Evolutionary conservation across 2,329 filamentous ascomycete genomes (phyloP).

Genomic region (Fonsecaea multimorphosa): DNA sequence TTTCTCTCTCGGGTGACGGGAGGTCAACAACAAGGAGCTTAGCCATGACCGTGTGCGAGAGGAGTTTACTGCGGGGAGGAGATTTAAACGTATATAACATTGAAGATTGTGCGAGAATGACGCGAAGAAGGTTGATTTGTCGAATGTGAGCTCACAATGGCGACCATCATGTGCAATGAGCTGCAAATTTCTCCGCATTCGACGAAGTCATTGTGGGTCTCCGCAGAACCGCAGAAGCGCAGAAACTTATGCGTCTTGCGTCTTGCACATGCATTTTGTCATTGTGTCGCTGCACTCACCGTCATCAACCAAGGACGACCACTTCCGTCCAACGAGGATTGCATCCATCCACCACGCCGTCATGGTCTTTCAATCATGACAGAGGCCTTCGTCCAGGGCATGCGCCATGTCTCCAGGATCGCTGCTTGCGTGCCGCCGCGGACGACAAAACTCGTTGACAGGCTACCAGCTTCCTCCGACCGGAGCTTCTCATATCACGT

Average conservation of each 20-base stretch:
- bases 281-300: slow-evolving; percentile 13
- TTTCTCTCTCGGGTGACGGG: background rate
- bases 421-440: slow-evolving; percentile 19
- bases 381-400: slow-evolving; percentile 33
- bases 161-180: too few species aligned
- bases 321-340: background rate
- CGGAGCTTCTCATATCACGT: slow-evolving; percentile 38
- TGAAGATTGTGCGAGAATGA: background rate
- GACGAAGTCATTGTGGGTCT: slow-evolving; percentile 19
- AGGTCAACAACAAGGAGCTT: background rate
- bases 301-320: background rate
- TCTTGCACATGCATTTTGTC: slow-evolving; percentile 30
- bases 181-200: slow-evolving; percentile 25
- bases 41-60: background rate
- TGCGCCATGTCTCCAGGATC: slow-evolving; percentile 32
- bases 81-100: too few species aligned
- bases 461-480: slow-evolving; percentile 20
- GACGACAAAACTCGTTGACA: slow-evolving; percentile 27
- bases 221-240: too few species aligned
- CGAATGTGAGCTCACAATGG: background rate
- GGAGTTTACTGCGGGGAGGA: background rate
- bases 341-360: slow-evolving; percentile 7
- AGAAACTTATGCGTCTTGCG: slow-evolving; percentile 25
- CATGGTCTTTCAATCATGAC: slow-evolving; percentile 33
- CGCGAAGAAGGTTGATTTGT: background rate